Conservation (phyloP, 176 grass and related monocot genomes). For the Carex myosuroides region DNA sequence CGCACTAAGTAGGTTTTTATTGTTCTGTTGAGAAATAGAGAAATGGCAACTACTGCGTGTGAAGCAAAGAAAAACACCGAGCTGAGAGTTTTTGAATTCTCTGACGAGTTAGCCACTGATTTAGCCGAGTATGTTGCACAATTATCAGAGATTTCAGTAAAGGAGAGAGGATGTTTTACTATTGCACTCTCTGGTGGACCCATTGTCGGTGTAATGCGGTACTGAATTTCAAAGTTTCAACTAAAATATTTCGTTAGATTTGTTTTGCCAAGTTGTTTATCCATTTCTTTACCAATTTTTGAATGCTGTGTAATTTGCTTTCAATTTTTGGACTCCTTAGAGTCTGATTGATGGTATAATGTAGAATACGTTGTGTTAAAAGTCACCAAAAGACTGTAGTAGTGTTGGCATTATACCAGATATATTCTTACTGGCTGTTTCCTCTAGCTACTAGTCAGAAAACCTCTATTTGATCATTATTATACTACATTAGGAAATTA, state of each 20-base stretch:
- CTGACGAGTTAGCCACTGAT: constrained; percentile 69
- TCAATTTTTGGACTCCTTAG: neutral
- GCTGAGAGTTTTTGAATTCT: constrained; percentile 76
- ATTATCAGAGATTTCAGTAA: constrained; percentile 90
- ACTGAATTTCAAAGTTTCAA: constrained; percentile 26
- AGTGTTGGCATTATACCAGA: neutral
- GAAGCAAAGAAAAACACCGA: constrained; percentile 59
- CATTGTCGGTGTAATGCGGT: constrained; percentile 68
- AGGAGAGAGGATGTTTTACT: constrained; percentile 90
- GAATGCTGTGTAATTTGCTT: neutral
- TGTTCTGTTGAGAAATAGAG: constrained; percentile 28
- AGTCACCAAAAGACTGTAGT: neutral
- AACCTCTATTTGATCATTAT: neutral
- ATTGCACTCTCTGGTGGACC: constrained; percentile 75
- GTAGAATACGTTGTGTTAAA: neutral
- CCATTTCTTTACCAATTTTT: neutral
- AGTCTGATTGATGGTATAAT: neutral
- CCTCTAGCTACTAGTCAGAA: neutral
- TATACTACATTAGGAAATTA: constrained; percentile 55
- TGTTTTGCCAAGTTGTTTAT: neutral
- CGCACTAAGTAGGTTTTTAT: constrained; percentile 22
- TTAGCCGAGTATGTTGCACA: constrained; percentile 85
- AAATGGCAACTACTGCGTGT: constrained; percentile 32
- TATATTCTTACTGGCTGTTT: neutral
- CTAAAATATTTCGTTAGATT: neutral